These are phyloP conservation scores for Chytridium lagenaria DNA, from an alignment of 371 early-diverging fungal species.

Conservation along the genomic window DNA sequence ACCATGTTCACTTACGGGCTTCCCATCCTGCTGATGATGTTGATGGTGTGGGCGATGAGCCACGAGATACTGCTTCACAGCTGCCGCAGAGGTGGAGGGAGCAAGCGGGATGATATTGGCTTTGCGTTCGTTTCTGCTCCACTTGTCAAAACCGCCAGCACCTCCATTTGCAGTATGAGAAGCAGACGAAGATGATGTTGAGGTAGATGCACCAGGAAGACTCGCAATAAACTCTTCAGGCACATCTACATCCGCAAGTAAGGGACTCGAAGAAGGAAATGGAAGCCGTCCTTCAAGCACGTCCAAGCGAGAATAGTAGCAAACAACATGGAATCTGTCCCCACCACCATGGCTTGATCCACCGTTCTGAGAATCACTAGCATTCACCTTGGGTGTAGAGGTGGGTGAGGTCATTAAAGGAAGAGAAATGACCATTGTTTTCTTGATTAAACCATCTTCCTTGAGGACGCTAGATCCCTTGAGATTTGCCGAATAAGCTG, in stretches of 20 bases:
- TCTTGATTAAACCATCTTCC: constrained; percentile 25
- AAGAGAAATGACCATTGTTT: constrained; percentile 19
- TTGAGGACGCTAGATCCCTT: constrained; percentile 13
- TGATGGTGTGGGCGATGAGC: too few species aligned
- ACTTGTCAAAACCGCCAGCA: neutral
- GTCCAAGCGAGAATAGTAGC: constrained; percentile 11
- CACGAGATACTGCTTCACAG: too few species aligned
- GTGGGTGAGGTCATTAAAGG: neutral
- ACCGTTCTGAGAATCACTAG: neutral
- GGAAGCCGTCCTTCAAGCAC: constrained; percentile 2
- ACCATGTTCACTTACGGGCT: neutral
- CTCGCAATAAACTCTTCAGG: neutral
- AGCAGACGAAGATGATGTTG: neutral
- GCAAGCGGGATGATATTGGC: too few species aligned
- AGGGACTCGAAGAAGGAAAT: neutral
- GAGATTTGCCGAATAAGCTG: constrained; percentile 10
- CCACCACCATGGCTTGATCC: neutral
- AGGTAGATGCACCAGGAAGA: neutral
- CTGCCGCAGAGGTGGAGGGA: too few species aligned
- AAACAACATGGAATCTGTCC: constrained; percentile 13
- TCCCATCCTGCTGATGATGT: neutral
- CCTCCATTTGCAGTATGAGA: neutral
- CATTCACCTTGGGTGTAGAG: neutral
- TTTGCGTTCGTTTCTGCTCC: too few species aligned
- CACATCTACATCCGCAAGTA: neutral